phyloP scores from a whole-genome alignment of 176 grass and related monocot genomes.

The Aegilops sharonensis region DNA sequence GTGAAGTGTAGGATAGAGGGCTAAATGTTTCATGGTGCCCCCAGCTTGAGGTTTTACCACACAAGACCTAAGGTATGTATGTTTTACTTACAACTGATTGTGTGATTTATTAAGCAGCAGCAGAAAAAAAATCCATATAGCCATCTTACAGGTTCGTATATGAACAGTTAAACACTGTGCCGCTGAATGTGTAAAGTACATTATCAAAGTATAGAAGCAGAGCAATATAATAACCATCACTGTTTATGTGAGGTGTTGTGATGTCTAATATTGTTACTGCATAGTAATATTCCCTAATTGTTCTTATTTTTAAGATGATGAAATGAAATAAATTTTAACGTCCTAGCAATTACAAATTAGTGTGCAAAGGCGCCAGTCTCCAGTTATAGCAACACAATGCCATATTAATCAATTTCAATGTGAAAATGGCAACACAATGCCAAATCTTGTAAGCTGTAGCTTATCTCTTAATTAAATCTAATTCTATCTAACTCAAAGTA shows the following conservation, averaged over 20 bases:
- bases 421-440: background rate
- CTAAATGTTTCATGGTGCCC: background rate
- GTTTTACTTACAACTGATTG: too few relatives aligned
- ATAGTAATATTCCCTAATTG: background rate
- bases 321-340: background rate
- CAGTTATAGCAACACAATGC: background rate
- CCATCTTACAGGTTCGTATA: background rate
- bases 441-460: background rate
- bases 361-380: background rate
- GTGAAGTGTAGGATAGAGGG: background rate
- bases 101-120: background rate
- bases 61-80: background rate
- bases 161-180: too few relatives aligned
- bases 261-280: background rate
- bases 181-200: background rate
- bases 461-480: background rate
- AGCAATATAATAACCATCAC: too few relatives aligned
- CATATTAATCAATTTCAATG: background rate
- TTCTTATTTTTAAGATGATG: background rate
- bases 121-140: background rate
- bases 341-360: background rate
- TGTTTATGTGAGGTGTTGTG: background rate
- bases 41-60: background rate
- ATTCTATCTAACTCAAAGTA: background rate
- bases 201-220: background rate